Base-by-base conservation (phyloP, 2,329 filamentous ascomycete species). In the Penicillium sp. region DNA sequence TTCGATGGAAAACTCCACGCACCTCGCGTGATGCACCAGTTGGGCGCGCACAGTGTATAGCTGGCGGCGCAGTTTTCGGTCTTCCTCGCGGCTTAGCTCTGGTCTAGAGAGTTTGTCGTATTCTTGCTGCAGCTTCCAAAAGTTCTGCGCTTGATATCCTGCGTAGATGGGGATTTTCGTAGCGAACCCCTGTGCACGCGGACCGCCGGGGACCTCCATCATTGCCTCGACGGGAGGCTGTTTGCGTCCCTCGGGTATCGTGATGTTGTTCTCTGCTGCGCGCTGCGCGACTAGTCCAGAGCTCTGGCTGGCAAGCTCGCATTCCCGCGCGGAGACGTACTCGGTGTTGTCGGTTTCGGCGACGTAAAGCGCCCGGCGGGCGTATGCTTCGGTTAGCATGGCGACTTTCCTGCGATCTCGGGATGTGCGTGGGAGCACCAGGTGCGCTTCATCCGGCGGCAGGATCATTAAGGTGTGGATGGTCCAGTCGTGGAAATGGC, bases 401-500 rank as follows among this genome's bases (percentile, higher is more conserved):
- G 82, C 78, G 21, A 78, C 68, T 47, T 84, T 85, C 43, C 73
- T 79, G n/a, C 87, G 81, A 1, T 76, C 70, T 33, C 76, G 70
- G 2, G 88, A 66, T 1, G 76, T 74, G 52, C 81, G 82, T 0
- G 92, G 88, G 7, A 96, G 58, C 1, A 90, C 62, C 1, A 70
- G 60, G 6, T 71, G 65, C 61, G 84, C 84, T 56, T 90, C 87
- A 0, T 81, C 76, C 45, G 86, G 77, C 1, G 82, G 79, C 3
- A 86, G 66, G 86, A 91, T 92, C 40, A 92, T 68, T 1, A 97
- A 79, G 77, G 93, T 87, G 49, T 91, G 85, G 3, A 96, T 86
- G 18, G 86, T 81, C 3, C 93, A 93, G 67, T 91, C 92, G 26
- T 79, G 77, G 64, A 96, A 88, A 63, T 95, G 83, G 0, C 87